Conservation (phyloP, 768 basidiomycete genomes). For the Postia placenta region DNA sequence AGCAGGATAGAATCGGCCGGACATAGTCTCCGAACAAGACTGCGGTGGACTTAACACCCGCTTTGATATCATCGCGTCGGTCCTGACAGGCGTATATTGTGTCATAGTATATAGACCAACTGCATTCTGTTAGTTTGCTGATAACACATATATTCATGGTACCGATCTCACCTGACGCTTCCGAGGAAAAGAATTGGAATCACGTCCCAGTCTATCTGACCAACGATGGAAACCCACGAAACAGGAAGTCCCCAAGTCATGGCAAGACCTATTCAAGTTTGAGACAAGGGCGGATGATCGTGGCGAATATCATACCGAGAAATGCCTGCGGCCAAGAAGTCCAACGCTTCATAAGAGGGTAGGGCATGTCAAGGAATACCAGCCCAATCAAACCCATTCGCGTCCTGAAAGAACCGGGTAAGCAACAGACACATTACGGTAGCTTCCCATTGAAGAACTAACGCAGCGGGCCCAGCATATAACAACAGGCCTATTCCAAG, state of each 20-base stretch:
- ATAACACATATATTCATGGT: too few species aligned
- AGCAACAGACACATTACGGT: too few species aligned
- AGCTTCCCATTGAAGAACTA: too few species aligned
- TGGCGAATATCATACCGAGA: too few species aligned
- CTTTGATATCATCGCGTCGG: slow-evolving; percentile 63
- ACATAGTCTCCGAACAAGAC: slow-evolving; percentile 62
- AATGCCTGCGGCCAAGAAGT: slow-evolving; percentile 62
- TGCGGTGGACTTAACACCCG: slow-evolving; percentile 73
- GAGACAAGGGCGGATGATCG: too few species aligned
- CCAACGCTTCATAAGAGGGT: slow-evolving; percentile 50
- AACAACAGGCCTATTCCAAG: background rate
- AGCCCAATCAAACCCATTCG: slow-evolving; percentile 13
- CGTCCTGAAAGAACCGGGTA: too few species aligned
- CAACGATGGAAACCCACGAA: slow-evolving; percentile 38
- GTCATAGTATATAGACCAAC: slow-evolving; percentile 47
- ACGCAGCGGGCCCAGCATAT: too few species aligned
- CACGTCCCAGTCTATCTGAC: slow-evolving; percentile 18
- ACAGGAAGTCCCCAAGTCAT: slow-evolving; percentile 19
- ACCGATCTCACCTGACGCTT: slow-evolving; percentile 18
- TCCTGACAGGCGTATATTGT: slow-evolving; percentile 81
- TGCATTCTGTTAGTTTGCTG: slow-evolving; percentile 1
- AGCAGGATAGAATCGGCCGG: slow-evolving; percentile 45
- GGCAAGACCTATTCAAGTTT: background rate
- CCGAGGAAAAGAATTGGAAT: slow-evolving; percentile 15
- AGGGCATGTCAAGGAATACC: slow-evolving; percentile 20